These are phyloP conservation scores for Kodamaea derodonti DNA, from an alignment of 1,139 yeast species.

Conservation along the genomic window DNA sequence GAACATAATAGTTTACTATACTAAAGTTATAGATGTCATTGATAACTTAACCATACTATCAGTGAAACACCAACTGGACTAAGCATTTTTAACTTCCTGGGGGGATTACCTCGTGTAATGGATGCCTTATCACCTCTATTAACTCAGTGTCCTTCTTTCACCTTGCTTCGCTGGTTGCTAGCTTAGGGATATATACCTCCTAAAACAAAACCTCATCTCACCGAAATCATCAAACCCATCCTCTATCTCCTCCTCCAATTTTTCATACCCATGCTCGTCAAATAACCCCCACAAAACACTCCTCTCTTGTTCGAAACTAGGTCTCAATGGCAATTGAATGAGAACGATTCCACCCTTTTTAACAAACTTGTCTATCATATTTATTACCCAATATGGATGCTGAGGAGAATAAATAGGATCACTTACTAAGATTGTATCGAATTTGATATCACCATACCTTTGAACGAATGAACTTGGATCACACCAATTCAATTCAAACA, in stretches of 20 bases:
- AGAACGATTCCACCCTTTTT: conserved; percentile 47
- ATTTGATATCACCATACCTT: conserved; percentile 25
- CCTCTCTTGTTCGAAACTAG: conserved; percentile 63
- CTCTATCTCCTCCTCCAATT: conserved; percentile 33
- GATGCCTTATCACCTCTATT: too few relatives aligned
- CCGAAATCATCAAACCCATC: conserved; percentile 89
- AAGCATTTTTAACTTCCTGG: too few relatives aligned
- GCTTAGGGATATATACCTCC: conserved; percentile 31
- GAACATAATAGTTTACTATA: too few relatives aligned
- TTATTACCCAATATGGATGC: conserved; percentile 72
- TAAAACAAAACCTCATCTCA: conserved; percentile 56
- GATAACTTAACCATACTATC: too few relatives aligned
- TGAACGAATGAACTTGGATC: conserved; percentile 42
- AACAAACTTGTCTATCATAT: conserved; percentile 49
- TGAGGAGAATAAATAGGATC: conserved; percentile 85
- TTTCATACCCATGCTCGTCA: conserved; percentile 23
- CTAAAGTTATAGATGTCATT: too few relatives aligned
- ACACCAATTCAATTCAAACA: conserved; percentile 72
- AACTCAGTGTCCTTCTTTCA: too few relatives aligned
- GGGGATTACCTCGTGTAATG: too few relatives aligned
- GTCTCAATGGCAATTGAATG: conserved; percentile 73
- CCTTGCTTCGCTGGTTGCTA: conserved; percentile 1
- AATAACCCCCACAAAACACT: conserved; percentile 54
- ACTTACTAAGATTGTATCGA: conserved; percentile 63
- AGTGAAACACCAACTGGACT: too few relatives aligned